Evolutionary conservation across 441 rosid genomes (phyloP), one percentile per base, ranked within the genome.

Genomic region (Erodium moschatum): DNA sequence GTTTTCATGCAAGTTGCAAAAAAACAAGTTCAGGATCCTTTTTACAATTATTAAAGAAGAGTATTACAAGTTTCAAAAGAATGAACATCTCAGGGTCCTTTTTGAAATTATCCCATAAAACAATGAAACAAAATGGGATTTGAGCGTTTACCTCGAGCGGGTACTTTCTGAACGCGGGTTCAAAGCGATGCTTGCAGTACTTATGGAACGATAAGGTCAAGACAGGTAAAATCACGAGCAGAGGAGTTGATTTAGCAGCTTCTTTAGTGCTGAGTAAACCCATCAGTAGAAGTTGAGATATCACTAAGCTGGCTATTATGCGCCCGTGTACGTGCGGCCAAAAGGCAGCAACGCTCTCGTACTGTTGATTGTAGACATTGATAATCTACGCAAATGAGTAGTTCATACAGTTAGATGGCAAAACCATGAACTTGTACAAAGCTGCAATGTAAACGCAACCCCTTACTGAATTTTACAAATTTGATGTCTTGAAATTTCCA

Each of bases 291-390:
- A 94, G 18, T 73, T 94, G 96, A 1, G 97, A 88, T 67, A 89
- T 89, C 58, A 91, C 61, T 75, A 90, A 74, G 35, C 91, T 97
- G 0, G 67, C 13, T 67, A 89, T 77, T 48, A 94, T 44, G 54
- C 97, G 92, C 13, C 88, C 87, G 65, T 91, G 97, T 64, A 94
- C 91, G 62, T 86, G 96, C 2, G 95, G 99, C 99, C 97, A 87
- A 80, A 89, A 94, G 74, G 87, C 88, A 20, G 94, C 97, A 0
- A 62, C 94, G 40, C 99, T 91, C 78, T 94, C 99, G 15, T 94
- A 94, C 79, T 85, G 82, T 64, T 94, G 96, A 73, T 85, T 84
- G 80, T 91, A 89, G 70, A 94, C 97, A 66, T 94, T 94, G 73
- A 94, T 94, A 67, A 94, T 86, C 99, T 95, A 82, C 77, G 76